phyloP scores from a whole-genome alignment of 108 stramenopile genomes.

The Aurantiochytrium sp. region DNA sequence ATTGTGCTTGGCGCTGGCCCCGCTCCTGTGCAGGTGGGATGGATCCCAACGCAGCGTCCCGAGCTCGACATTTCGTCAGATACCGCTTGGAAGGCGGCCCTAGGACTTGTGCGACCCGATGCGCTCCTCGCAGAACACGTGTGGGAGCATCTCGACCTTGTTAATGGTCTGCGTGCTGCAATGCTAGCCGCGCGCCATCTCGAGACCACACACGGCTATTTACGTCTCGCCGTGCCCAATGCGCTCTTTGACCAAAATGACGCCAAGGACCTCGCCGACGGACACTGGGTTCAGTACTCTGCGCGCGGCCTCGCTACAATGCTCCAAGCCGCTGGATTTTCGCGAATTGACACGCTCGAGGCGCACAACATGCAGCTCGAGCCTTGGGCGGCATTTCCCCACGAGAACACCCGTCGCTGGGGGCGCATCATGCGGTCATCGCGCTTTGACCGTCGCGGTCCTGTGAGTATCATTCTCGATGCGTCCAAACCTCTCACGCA shows the following conservation, averaged over 20 bases:
- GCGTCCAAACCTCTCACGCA: neutral
- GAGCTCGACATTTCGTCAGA: neutral
- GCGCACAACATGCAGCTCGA: neutral
- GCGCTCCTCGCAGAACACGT: neutral
- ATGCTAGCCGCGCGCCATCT: neutral
- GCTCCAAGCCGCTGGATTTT: conserved; percentile 23
- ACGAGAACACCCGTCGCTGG: neutral
- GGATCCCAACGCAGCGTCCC: neutral
- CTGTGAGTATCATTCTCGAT: conserved; percentile 32
- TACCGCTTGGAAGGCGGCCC: neutral
- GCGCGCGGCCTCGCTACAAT: neutral
- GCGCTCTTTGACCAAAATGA: neutral
- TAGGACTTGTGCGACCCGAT: neutral
- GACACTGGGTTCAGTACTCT: conserved; percentile 32
- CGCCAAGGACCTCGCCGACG: conserved; percentile 22
- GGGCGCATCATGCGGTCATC: conserved; percentile 17
- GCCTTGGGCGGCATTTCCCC: neutral
- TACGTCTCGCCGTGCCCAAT: neutral
- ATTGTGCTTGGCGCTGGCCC: neutral
- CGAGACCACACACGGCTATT: neutral
- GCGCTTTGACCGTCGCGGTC: conserved; percentile 26
- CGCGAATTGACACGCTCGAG: neutral
- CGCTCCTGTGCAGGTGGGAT: neutral
- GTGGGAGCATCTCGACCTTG: neutral
- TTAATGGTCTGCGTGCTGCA: neutral